A percentile compares a stretch with the other conserved stretches of the same genome.
These are phyloP conservation scores for Xanthoparmelia taractica DNA, from an alignment of 495 filamentous ascomycete species.

Conservation along the genomic window DNA sequence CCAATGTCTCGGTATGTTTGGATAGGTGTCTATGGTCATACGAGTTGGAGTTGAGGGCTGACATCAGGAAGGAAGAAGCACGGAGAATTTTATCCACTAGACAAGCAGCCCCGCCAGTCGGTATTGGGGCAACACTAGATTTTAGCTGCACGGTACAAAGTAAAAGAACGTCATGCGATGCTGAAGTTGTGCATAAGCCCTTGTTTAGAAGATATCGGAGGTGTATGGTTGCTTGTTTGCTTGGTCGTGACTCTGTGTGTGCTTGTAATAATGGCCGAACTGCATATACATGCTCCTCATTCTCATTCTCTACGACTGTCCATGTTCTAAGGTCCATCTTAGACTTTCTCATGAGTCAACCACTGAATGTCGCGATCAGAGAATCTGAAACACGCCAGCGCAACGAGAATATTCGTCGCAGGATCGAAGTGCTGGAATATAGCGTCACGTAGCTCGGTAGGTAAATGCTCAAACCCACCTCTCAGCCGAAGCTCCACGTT, in stretches of 20 bases:
- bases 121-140: not conserved
- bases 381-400: conserved; percentile 17
- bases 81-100: not conserved
- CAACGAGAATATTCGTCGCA: conserved; percentile 8
- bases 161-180: not conserved
- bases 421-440: conserved; percentile 17
- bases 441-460: conserved; percentile 7
- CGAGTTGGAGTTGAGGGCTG: not conserved
- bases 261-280: not conserved
- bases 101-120: not conserved
- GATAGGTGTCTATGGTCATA: not conserved
- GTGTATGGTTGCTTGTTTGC: not conserved
- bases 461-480: conserved; percentile 14
- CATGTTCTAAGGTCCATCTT: not conserved
- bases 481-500: conserved; percentile 13
- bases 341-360: conserved; percentile 20
- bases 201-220: not conserved
- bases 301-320: no score
- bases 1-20: not conserved
- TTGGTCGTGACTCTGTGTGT: not conserved
- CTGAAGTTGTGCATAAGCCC: not conserved
- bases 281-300: not conserved
- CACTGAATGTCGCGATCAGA: conserved; percentile 19
- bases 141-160: not conserved
- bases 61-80: not conserved